Percentiles rank a stretch among this genome's conserved stretches.
These are phyloP conservation scores for Dactylonectria estremocensis DNA, from an alignment of 2,329 filamentous ascomycete species.

Conservation along the genomic window DNA sequence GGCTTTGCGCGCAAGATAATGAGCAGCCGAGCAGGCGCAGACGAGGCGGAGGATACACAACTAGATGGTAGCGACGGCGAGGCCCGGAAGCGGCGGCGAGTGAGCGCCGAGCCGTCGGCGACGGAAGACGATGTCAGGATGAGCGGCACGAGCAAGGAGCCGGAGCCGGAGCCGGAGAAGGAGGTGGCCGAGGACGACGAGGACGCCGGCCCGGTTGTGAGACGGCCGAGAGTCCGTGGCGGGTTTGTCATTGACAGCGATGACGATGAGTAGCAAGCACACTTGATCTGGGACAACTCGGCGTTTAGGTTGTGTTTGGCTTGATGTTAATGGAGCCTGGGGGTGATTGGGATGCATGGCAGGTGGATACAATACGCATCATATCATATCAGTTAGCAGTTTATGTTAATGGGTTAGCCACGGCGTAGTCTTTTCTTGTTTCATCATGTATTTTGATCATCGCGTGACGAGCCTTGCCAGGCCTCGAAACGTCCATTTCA, in stretches of 20 bases:
- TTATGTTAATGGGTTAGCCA: background rate
- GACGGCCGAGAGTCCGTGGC: conserved; percentile 62
- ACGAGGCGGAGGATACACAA: conserved; percentile 48
- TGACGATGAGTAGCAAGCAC: conserved; percentile 63
- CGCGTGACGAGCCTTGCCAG: no score
- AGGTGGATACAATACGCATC: conserved; percentile 8
- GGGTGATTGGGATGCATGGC: background rate
- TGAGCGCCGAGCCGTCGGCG: conserved; percentile 47
- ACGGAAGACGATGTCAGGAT: conserved; percentile 49
- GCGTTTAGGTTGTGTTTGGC: conserved; percentile 34
- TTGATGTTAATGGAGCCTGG: conserved; percentile 10
- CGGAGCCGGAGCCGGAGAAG: background rate
- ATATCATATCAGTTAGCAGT: conserved; percentile 3
- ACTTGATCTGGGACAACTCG: conserved; percentile 22
- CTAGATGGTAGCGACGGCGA: conserved; percentile 54
- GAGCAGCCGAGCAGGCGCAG: conserved; percentile 41
- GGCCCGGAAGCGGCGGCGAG: conserved; percentile 56
- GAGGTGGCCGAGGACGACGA: conserved; percentile 49
- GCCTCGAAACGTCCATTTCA: background rate
- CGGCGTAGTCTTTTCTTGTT: background rate
- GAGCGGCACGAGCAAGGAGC: conserved; percentile 40
- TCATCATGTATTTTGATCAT: background rate
- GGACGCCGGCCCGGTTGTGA: conserved; percentile 49
- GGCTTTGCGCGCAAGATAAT: conserved; percentile 42
- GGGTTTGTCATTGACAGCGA: conserved; percentile 74